A percentile compares a stretch with the other conserved stretches of the same genome.
These are phyloP conservation scores for Trametes meyenii DNA, from an alignment of 768 basidiomycete genomes.

Conservation along the genomic window DNA sequence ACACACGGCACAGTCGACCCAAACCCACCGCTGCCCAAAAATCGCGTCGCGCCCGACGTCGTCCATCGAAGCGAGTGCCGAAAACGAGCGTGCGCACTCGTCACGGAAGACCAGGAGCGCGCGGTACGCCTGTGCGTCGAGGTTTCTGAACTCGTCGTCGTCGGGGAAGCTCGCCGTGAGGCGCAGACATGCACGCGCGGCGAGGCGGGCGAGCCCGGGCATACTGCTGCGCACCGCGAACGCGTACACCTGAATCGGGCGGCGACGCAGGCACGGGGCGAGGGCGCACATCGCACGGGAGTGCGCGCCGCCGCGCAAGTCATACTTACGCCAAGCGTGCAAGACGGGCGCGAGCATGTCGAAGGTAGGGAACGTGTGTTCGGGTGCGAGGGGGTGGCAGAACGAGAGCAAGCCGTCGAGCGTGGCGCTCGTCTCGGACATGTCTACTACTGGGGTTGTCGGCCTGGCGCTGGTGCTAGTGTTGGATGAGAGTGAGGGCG, in stretches of 20 bases:
- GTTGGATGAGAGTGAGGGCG: too few species aligned
- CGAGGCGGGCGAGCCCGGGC: neutral
- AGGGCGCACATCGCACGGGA: neutral
- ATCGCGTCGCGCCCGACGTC: too few species aligned
- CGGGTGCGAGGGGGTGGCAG: conserved; percentile 12
- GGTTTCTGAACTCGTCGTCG: conserved; percentile 3
- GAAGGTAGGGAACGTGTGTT: conserved; percentile 51
- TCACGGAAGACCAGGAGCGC: conserved; percentile 3
- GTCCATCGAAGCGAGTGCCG: too few species aligned
- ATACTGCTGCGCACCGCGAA: neutral
- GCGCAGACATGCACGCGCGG: neutral
- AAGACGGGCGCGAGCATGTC: conserved; percentile 47
- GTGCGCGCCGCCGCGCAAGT: neutral
- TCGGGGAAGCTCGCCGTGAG: neutral
- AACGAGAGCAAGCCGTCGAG: neutral
- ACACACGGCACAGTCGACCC: too few species aligned
- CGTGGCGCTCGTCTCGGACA: conserved; percentile 4
- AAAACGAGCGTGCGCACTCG: too few species aligned
- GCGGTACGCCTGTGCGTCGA: neutral
- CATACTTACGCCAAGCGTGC: conserved; percentile 10
- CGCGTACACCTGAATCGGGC: conserved; percentile 8
- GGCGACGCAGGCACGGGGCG: neutral
- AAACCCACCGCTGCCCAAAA: too few species aligned
- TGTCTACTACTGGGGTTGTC: conserved; percentile 25
- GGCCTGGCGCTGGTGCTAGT: neutral